Conservation (phyloP, 345 rosid genomes). For the Eutrema japonicum region DNA sequence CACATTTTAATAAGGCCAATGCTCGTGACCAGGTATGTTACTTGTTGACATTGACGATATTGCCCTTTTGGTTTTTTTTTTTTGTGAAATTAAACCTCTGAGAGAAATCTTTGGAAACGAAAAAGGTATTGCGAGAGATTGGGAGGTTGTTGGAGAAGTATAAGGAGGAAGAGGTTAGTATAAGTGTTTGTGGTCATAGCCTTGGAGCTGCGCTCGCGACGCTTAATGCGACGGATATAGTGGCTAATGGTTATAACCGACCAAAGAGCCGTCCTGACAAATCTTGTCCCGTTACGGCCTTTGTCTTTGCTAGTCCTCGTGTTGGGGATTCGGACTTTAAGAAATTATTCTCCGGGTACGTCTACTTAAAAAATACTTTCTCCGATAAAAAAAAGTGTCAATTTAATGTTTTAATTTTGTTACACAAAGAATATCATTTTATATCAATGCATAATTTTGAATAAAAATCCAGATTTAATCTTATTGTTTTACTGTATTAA, state of each 20-base stretch:
- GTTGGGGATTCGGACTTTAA: conserved; percentile 62
- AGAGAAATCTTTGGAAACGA: background rate
- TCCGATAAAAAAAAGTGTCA: too few species aligned
- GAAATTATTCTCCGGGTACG: conserved; percentile 47
- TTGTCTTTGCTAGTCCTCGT: conserved; percentile 69
- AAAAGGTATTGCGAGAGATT: conserved; percentile 49
- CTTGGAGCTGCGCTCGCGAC: conserved; percentile 70
- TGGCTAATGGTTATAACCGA: conserved; percentile 59
- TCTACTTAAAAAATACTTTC: background rate
- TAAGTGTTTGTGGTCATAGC: conserved; percentile 69
- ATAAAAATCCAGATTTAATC: too few species aligned
- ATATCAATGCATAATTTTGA: too few species aligned
- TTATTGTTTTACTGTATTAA: too few species aligned
- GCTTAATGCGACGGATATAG: conserved; percentile 61
- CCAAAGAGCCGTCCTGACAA: conserved; percentile 39
- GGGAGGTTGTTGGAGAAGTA: conserved; percentile 57
- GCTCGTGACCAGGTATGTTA: conserved; percentile 65
- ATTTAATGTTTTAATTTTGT: too few species aligned
- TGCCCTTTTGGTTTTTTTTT: background rate
- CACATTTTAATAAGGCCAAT: conserved; percentile 58
- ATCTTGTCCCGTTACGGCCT: conserved; percentile 56
- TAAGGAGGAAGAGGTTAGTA: conserved; percentile 71
- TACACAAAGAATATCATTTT: too few species aligned
- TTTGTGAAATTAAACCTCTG: background rate
- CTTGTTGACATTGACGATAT: background rate